Base-by-base conservation (phyloP, 352 stramenopile genomes). In the Phytophthora crassamura region DNA sequence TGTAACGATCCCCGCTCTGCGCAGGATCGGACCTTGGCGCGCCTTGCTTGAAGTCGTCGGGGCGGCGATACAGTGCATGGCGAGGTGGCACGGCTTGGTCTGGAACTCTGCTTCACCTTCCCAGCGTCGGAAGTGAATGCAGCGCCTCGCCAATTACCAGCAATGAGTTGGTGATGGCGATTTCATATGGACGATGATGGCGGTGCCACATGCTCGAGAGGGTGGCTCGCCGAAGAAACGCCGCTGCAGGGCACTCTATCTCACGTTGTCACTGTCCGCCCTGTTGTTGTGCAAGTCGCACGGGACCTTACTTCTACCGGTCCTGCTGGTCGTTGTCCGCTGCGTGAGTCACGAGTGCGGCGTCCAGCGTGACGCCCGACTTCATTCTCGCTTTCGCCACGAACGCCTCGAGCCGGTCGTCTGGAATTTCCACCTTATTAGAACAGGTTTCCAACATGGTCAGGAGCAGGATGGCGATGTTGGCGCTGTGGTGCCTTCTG, bases 281-380 rank as follows among this genome's bases (percentile, higher is more conserved):
- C 48, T 67, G 58, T 33, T 71, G 51, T 71, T 64, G 47, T 66
- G 42, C 56, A n/a, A 50, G 54, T 48, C 38, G 46, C 53, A 33
- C 53, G 20, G 39, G 43, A 14, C 63, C 48, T 53, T 57, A 66
- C 64, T 67, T 72, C 49, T 72, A 72, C 64, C 20, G 42, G 58
- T 39, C 64, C 35, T 72, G 64, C 49, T 72, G 64, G 49, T 72
- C 62, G 62, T 60, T 60, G 64, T 42, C 15, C n/a, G 6, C 52
- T 30, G 32, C 43, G 57, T 72, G 47, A 72, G 32, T 62, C 57
- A 63, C 56, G 34, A 54, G 41, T 33, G 60, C 20, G 35, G 48
- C 54, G 32, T 28, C 32, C 53, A 53, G 40, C 50, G 35, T 61
- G 18, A 16, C 45, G 9, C 30, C 18, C 32, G 35, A 22, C 28